Evolutionary conservation across 345 rosid genomes (phyloP).

Genomic region (Syzygium jambos): DNA sequence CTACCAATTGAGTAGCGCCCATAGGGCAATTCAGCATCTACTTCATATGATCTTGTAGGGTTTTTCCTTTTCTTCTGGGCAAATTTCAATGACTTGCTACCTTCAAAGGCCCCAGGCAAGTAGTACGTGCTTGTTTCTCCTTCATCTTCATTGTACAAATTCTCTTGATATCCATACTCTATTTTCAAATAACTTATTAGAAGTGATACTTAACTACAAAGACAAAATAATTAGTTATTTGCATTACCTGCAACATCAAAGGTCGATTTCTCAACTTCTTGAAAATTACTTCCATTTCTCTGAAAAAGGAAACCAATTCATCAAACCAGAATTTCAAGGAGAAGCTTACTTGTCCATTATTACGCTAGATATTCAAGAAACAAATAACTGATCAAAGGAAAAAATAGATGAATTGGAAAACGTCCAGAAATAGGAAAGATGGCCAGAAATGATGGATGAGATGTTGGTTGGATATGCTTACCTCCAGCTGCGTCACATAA

Average conservation of each 20-base stretch:
- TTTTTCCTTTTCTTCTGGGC: conserved; percentile 59
- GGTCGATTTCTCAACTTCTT: conserved; percentile 76
- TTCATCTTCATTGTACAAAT: conserved; percentile 74
- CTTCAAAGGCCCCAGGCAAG: conserved; percentile 55
- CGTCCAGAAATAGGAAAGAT: neutral
- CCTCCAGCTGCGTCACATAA: conserved; percentile 50
- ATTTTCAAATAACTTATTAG: conserved; percentile 12
- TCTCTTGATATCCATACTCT: conserved; percentile 56
- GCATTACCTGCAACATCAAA: conserved; percentile 67
- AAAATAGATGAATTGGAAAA: neutral
- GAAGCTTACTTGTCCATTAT: neutral
- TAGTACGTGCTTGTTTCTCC: conserved; percentile 71
- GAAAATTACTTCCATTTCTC: conserved; percentile 69
- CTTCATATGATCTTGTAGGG: conserved; percentile 49
- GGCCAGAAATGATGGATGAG: neutral
- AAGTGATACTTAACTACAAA: neutral
- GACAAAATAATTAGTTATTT: neutral
- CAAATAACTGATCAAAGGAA: neutral
- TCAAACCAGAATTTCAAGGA: neutral
- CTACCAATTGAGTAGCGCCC: conserved; percentile 31
- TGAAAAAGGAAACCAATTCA: conserved; percentile 9
- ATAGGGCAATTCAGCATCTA: conserved; percentile 50
- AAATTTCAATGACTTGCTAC: conserved; percentile 41
- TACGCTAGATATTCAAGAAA: neutral
- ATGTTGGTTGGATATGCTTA: conserved; percentile 6